Base-by-base conservation (phyloP, 352 stramenopile genomes). In the Pythium myriotylum region DNA sequence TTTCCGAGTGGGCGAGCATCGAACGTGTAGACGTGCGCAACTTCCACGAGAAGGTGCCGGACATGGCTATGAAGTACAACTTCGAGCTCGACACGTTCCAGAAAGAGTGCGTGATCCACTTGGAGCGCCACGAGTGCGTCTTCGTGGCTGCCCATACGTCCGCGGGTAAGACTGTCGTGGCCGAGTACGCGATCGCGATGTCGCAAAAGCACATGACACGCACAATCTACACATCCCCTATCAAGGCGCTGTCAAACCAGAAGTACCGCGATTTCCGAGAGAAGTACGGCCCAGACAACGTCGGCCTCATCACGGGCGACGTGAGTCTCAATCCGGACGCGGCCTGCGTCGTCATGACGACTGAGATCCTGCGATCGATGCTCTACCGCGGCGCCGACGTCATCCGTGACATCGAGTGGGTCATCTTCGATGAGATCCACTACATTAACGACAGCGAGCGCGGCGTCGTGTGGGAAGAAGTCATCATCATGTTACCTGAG, bases 401-500 rank as follows among this genome's bases (percentile, higher is more conserved):
- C 37, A 97, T 99, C 50, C 84, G 96, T 6, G 97, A 99, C 68
- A 97, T 99, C 63, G 97, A 99, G 74, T 99, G 93, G 88, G 95
- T 99, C 39, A 95, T 98, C 65, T 97, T 98, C 66, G 95, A 98
- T 73, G 92, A 98, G 70, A 96, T 98, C 63, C 96, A 99, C 79
- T 99, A 99, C 76, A 97, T 99, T 40, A 98, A 99, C 79, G 96
- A 99, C 76, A 92, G 83, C 32, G 97, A 99, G 68, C 88, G 97
- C 13, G 97, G 97, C 22, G 97, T 99, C 19, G 97, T 99, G 52
- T 99, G 96, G 94, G 92, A 98, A 72, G 92, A 97, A 79, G 92
- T 98, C 24, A 99, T 99, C 56, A 99, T 99, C 69, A 98, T 99
- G 91, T 79, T 99, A 7, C 96, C 96, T 5, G 81, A 97, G 32